Conservation (phyloP, 108 stramenopile genomes). For the Tribonema minus region DNA sequence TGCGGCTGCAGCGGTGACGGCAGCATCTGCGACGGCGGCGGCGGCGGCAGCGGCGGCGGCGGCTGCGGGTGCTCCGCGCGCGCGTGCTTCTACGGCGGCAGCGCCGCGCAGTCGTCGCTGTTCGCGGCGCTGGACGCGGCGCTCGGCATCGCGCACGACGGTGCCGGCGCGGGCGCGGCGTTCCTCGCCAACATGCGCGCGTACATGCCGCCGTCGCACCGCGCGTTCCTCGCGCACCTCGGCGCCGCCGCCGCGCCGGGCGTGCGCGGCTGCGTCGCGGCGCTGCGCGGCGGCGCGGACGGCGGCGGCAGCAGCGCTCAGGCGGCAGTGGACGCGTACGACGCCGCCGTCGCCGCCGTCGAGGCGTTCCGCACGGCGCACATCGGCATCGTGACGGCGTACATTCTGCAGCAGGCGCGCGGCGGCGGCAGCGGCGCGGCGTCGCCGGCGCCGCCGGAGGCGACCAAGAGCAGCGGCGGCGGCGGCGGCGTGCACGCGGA, state of each 20-base stretch:
- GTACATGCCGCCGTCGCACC: conserved; percentile 42
- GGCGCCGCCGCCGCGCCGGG: conserved; percentile 3
- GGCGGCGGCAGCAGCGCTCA: background rate
- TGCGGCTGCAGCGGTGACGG: background rate
- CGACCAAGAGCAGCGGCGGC: background rate
- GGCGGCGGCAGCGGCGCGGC: background rate
- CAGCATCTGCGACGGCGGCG: background rate
- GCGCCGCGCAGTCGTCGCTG: conserved; percentile 40
- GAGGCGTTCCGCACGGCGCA: conserved; percentile 22
- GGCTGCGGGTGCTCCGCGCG: background rate
- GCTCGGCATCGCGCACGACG: conserved; percentile 19
- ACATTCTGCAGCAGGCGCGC: conserved; percentile 35
- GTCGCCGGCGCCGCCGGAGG: background rate
- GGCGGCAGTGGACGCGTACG: conserved; percentile 3
- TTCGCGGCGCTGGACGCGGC: conserved; percentile 29
- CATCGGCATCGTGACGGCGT: conserved; percentile 30
- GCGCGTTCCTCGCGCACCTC: conserved; percentile 31
- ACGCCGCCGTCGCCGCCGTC: background rate
- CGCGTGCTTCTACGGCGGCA: conserved; percentile 26
- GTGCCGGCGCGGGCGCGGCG: background rate
- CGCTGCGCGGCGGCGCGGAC: background rate
- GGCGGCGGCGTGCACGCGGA: background rate
- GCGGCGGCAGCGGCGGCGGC: conserved; percentile 28
- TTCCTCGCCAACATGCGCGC: conserved; percentile 26
- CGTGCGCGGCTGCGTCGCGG: conserved; percentile 10